Base-by-base conservation (phyloP, 805 yeast genomes). In the Candida taoyuanica region DNA sequence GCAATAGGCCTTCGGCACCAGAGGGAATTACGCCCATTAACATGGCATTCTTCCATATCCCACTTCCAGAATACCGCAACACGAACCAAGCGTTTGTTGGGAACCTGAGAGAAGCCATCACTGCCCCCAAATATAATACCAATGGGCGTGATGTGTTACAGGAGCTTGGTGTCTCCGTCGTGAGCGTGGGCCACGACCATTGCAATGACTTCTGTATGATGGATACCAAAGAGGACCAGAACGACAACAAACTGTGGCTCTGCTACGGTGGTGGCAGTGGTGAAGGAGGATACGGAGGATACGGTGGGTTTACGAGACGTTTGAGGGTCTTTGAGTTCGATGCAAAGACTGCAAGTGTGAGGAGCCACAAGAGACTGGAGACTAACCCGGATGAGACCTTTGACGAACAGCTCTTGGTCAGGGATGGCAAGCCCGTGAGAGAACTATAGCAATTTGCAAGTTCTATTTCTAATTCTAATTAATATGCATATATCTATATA, bases 241-340 rank as follows among this genome's bases (percentile, higher is more conserved):
- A 68, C 39, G 34, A 38, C 3, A 27, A 35, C 16, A 37, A 39
- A 20, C 61, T 82, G 23, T 86, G 95, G 95, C 64, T 93, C 24
- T 93, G 98, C 55, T 88, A 87, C 56, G 98, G 96, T 4, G 98
- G 98, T 18, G 94, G 80, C 1, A 71, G 75, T 5, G 98, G 98
- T 13, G 94, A 86, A 62, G 98, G 98, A 28, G 98, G 96, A 0
- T 93, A 93, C 56, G 97, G 83, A 7, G 97, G 97, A 0, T 87
- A 88, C 52, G 91, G 88, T 2, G 91, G 89, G 2, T 85, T 82
- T 23, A 68, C 81, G n/a, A 74, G 98, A 50, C 71, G 97, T 39
- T 53, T 87, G 31, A 68, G 98, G 34, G 51, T 81, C 0, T 91
- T 70, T 56, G 87, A 84, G 29, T 50, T 89, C 11, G 81, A 87